Percentiles rank a stretch among this genome's conserved stretches.
Evolutionary conservation across 345 rosid species (phyloP).

Genomic region (Hibiscus trionum): DNA sequence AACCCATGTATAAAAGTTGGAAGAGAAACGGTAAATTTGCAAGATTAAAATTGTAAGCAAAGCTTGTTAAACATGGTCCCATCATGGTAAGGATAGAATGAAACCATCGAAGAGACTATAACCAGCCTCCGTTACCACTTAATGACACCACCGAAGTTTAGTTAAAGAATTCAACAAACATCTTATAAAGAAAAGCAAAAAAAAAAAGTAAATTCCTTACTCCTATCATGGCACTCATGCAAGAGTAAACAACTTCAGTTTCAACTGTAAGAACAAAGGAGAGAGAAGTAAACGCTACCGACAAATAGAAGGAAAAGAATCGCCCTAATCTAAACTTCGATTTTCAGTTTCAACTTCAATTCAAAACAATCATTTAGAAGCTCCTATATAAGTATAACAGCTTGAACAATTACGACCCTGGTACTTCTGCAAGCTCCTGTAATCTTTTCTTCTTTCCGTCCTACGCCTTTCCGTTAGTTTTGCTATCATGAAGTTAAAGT

Average conservation of each 20-base stretch:
- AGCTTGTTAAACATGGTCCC: too few relatives aligned
- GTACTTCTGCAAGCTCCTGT: not conserved
- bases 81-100: not conserved
- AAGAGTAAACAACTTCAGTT: not conserved
- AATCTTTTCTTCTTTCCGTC: not conserved
- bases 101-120: not conserved
- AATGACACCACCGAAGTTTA: not conserved
- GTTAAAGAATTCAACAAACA: not conserved
- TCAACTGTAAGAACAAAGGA: not conserved
- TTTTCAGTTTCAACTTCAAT: constrained; percentile 6
- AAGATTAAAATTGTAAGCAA: not conserved
- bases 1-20: not conserved
- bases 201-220: not conserved
- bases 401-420: not conserved
- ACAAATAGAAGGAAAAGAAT: not conserved
- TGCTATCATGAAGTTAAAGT: not conserved
- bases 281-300: not conserved
- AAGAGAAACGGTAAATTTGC: not conserved
- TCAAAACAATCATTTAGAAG: not conserved
- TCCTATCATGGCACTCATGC: not conserved
- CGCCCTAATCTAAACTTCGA: not conserved
- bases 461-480: not conserved
- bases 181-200: not conserved
- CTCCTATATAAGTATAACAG: not conserved
- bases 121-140: not conserved